Conservation (phyloP, 2,329 filamentous ascomycete genomes). For the Rhexocercosporidium sp. region DNA sequence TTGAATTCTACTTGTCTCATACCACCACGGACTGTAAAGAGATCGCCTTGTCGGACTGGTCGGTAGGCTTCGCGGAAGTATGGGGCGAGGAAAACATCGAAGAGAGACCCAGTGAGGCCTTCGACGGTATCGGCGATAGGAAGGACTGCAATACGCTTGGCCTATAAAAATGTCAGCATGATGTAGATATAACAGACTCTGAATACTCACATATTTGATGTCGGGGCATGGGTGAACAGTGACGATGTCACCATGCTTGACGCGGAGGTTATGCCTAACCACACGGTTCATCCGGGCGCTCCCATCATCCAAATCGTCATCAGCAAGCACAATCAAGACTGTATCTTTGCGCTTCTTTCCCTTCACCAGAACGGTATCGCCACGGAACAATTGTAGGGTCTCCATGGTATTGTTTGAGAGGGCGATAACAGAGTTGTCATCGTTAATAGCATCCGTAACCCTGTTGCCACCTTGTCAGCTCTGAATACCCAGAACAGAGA, state of each 20-base stretch:
- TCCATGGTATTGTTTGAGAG: constrained; percentile 99
- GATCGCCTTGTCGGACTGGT: constrained; percentile 94
- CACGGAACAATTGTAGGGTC: constrained; percentile 95
- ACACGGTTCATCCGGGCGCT: constrained; percentile 98
- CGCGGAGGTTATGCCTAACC: constrained; percentile 95
- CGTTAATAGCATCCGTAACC: constrained; percentile 97
- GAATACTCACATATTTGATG: constrained; percentile 93
- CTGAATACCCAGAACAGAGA: constrained; percentile 27
- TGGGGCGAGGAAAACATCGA: constrained; percentile 98
- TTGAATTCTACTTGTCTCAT: constrained; percentile 99
- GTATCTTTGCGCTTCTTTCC: constrained; percentile 99
- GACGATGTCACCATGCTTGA: constrained; percentile 98
- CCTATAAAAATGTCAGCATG: constrained; percentile 57
- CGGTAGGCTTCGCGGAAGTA: constrained; percentile 99
- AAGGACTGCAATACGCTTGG: constrained; percentile 97
- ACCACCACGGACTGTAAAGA: constrained; percentile 95
- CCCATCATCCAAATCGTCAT: constrained; percentile 97
- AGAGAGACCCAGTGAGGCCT: constrained; percentile 95
- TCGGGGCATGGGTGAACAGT: constrained; percentile 97
- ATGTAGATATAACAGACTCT: not conserved
- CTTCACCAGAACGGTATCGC: constrained; percentile 96
- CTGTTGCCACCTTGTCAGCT: constrained; percentile 55
- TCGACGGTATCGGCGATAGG: constrained; percentile 98
- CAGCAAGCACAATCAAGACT: constrained; percentile 93
- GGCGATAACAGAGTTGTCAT: constrained; percentile 99